Evolutionary conservation across 768 basidiomycete species (phyloP).

Genomic region (Phylloporus arenicola): DNA sequence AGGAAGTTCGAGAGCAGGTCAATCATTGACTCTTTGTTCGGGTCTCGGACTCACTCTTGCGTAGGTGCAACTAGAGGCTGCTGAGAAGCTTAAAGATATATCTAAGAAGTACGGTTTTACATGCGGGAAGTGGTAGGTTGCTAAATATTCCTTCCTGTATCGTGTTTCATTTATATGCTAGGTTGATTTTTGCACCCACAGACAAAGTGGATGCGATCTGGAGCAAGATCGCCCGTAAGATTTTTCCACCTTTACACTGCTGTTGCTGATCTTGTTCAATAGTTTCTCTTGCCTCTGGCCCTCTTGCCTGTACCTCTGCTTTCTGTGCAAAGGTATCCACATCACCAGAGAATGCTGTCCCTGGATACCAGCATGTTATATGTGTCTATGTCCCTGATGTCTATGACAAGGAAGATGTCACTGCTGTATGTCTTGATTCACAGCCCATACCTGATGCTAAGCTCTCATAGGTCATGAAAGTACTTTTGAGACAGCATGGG

Average conservation of each 20-base stretch:
- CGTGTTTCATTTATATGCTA: constrained; percentile 20
- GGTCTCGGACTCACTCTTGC: not conserved
- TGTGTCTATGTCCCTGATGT: constrained; percentile 70
- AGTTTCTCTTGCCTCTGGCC: constrained; percentile 65
- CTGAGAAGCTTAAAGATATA: constrained; percentile 54
- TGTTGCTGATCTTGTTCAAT: not conserved
- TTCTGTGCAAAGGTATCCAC: constrained; percentile 63
- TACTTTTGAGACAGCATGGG: constrained; percentile 61
- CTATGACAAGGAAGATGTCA: constrained; percentile 57
- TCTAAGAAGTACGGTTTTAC: constrained; percentile 50
- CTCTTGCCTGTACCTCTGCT: constrained; percentile 54
- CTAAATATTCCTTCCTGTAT: not conserved
- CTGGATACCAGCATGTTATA: constrained; percentile 58
- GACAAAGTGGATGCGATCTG: constrained; percentile 63
- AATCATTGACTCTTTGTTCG: not conserved
- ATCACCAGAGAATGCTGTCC: constrained; percentile 40
- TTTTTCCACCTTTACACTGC: not conserved
- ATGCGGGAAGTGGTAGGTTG: constrained; percentile 60
- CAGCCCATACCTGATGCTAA: not conserved
- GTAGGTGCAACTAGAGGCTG: constrained; percentile 57
- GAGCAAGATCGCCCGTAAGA: constrained; percentile 55
- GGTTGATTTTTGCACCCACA: constrained; percentile 60
- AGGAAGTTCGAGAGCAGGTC: constrained; percentile 68
- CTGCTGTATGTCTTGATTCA: constrained; percentile 36
- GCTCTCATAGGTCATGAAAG: constrained; percentile 52